Conservation (phyloP, 2,329 filamentous ascomycete genomes). For the Aspergillus jensenii region DNA sequence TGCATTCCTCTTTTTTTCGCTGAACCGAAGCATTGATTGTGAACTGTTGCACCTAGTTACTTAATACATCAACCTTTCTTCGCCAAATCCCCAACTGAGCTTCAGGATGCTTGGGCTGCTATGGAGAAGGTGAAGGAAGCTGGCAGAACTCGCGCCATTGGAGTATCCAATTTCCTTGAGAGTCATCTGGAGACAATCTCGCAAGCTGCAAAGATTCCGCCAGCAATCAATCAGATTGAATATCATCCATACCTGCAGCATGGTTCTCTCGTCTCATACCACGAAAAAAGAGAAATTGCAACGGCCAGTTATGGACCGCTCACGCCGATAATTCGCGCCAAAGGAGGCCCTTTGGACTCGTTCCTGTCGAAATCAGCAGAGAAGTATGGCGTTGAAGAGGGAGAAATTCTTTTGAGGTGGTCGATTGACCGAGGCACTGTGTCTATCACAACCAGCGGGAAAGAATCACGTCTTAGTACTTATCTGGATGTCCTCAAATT, state of each 20-base stretch:
- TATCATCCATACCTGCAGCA: constrained; percentile 50
- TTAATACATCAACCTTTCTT: constrained; percentile 64
- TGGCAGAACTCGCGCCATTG: constrained; percentile 61
- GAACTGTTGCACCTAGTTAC: constrained; percentile 43
- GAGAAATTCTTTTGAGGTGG: constrained; percentile 60
- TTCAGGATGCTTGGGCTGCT: constrained; percentile 59
- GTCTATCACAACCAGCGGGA: constrained; percentile 60
- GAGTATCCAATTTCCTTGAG: constrained; percentile 61
- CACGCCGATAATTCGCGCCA: constrained; percentile 54
- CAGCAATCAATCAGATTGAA: constrained; percentile 39
- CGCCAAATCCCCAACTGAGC: constrained; percentile 51
- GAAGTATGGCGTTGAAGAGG: constrained; percentile 61
- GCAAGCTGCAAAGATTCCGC: constrained; percentile 42
- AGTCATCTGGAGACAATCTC: constrained; percentile 55
- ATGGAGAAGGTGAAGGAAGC: constrained; percentile 60
- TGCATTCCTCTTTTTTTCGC: constrained; percentile 14
- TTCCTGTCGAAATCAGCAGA: constrained; percentile 53
- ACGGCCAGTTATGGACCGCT: constrained; percentile 44
- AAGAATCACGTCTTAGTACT: constrained; percentile 59
- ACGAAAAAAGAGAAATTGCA: constrained; percentile 42
- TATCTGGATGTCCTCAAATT: constrained; percentile 58
- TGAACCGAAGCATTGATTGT: not conserved
- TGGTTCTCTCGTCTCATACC: constrained; percentile 40
- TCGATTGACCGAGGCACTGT: constrained; percentile 61
- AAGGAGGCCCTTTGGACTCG: constrained; percentile 56